These are phyloP conservation scores for Termitomyces sp. DNA, from an alignment of 768 basidiomycete species.

Conservation along the genomic window DNA sequence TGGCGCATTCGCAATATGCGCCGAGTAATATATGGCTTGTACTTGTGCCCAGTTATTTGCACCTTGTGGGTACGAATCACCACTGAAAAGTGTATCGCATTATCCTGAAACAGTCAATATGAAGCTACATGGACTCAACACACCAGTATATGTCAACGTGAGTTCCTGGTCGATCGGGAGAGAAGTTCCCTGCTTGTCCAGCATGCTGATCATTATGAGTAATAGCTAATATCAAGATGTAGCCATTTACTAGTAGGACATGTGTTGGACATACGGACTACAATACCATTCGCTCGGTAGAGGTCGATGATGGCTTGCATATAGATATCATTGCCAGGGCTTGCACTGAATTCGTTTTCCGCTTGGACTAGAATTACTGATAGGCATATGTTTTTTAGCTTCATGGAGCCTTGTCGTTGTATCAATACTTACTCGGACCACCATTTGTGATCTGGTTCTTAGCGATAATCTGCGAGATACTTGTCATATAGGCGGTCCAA, in stretches of 20 bases:
- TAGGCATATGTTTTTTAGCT: neutral
- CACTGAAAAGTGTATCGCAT: slow-evolving; percentile 21
- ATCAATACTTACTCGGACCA: slow-evolving; percentile 42
- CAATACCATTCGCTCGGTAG: slow-evolving; percentile 40
- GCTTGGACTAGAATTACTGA: slow-evolving; percentile 46
- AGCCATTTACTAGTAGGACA: neutral
- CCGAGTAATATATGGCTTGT: slow-evolving; percentile 42
- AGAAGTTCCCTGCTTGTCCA: slow-evolving; percentile 43
- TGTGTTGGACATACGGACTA: slow-evolving; percentile 34
- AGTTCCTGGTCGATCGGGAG: slow-evolving; percentile 39
- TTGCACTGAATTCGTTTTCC: slow-evolving; percentile 51
- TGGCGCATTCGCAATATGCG: slow-evolving; percentile 36
- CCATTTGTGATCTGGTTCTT: slow-evolving; percentile 55
- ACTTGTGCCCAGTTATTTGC: slow-evolving; percentile 43
- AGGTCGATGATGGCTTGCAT: slow-evolving; percentile 47
- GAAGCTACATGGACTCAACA: slow-evolving; percentile 1
- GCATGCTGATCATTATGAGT: slow-evolving; percentile 46
- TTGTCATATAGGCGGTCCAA: slow-evolving; percentile 53
- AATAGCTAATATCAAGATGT: slow-evolving; percentile 27
- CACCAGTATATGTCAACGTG: slow-evolving; percentile 48
- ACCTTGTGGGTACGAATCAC: slow-evolving; percentile 50
- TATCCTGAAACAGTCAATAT: neutral
- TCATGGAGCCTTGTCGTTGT: neutral
- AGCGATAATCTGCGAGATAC: slow-evolving; percentile 43
- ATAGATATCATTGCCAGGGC: slow-evolving; percentile 35